Conservation (phyloP, 192 early-diverging fungal genomes). For the Backusella mclennaniae region DNA sequence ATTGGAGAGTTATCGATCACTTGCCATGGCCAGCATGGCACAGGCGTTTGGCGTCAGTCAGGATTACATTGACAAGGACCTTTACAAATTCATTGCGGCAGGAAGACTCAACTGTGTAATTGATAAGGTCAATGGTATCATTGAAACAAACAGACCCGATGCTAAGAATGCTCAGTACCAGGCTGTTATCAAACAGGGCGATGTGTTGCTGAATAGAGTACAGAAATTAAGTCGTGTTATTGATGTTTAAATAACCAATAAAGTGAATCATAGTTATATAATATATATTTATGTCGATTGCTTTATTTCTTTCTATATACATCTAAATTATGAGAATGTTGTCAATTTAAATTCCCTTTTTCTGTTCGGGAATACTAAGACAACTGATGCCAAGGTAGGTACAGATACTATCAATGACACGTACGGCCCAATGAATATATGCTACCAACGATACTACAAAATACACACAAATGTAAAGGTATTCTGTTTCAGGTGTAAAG, state of each 20-base stretch:
- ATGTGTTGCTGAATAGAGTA: slow-evolving; percentile 88
- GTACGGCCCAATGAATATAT: slow-evolving; percentile 82
- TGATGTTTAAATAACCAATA: slow-evolving; percentile 57
- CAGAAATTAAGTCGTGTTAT: slow-evolving; percentile 96
- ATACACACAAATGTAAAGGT: slow-evolving; percentile 65
- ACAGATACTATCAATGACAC: slow-evolving; percentile 89
- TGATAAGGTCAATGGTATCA: slow-evolving; percentile 97
- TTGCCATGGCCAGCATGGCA: slow-evolving; percentile 96
- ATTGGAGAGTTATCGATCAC: slow-evolving; percentile 90
- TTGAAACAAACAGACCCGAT: slow-evolving; percentile 97
- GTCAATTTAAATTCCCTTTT: not conserved
- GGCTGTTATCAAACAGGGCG: slow-evolving; percentile 93
- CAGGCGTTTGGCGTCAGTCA: slow-evolving; percentile 94
- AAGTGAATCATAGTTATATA: not conserved
- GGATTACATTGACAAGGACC: slow-evolving; percentile 93
- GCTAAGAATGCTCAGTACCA: slow-evolving; percentile 99
- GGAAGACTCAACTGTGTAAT: slow-evolving; percentile 98
- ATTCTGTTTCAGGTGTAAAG: slow-evolving; percentile 65
- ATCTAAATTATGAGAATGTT: not conserved
- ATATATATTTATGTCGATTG: not conserved
- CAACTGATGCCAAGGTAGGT: slow-evolving; percentile 83
- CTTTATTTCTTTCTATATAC: not conserved
- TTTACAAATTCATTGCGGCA: slow-evolving; percentile 92
- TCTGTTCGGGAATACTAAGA: slow-evolving; percentile 62
- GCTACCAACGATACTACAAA: slow-evolving; percentile 70